A percentile compares a stretch with the other conserved stretches of the same genome.
Conservation (phyloP, 352 stramenopile genomes). For the Phytophthora aleatoria region DNA sequence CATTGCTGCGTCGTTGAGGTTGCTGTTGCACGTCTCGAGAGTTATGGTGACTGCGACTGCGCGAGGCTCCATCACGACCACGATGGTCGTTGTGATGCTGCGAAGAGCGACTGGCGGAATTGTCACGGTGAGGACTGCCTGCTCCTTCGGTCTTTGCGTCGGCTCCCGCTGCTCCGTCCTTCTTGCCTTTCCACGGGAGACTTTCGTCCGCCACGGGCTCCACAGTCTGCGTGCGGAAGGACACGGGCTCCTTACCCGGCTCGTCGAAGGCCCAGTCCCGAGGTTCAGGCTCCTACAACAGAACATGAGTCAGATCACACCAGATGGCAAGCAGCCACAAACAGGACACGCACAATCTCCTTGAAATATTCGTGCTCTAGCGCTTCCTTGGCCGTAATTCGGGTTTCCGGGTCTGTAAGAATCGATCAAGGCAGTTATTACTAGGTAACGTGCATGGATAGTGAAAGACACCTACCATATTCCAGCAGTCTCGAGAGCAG, state of each 20-base stretch:
- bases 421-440: neutral
- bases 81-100: constrained; percentile 52
- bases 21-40: constrained; percentile 44
- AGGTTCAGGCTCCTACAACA: constrained; percentile 77
- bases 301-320: neutral
- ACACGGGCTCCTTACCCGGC: constrained; percentile 83
- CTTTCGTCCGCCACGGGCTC: constrained; percentile 76
- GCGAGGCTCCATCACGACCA: constrained; percentile 34
- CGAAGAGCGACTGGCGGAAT: constrained; percentile 26
- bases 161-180: constrained; percentile 38
- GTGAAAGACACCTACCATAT: constrained; percentile 55
- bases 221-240: constrained; percentile 85
- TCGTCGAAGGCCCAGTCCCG: constrained; percentile 89
- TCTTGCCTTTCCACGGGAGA: constrained; percentile 73
- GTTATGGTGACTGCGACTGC: constrained; percentile 57
- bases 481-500: constrained; percentile 79
- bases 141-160: constrained; percentile 35
- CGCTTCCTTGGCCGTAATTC: constrained; percentile 92
- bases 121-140: constrained; percentile 40
- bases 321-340: neutral
- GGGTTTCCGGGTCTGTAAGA: constrained; percentile 78
- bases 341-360: constrained; percentile 65
- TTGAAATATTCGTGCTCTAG: constrained; percentile 95
- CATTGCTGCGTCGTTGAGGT: constrained; percentile 40
- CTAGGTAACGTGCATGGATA: neutral